Base-by-base conservation (phyloP, 2,329 filamentous ascomycete genomes). In the Colletotrichum filicis region DNA sequence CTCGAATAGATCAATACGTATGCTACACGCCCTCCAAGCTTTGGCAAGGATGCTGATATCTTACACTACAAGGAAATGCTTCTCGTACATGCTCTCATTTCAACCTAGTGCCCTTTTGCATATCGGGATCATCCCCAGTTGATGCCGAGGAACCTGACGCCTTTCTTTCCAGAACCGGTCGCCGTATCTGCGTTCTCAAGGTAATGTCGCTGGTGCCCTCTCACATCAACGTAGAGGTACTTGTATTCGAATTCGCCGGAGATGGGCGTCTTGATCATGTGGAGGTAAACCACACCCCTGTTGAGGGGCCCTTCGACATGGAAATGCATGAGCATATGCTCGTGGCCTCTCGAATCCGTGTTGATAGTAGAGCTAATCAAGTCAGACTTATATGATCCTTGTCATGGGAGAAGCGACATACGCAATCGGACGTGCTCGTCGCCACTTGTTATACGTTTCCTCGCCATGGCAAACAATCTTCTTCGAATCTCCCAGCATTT, bases 241-340 rank as follows among this genome's bases (percentile, higher is more conserved):
- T 92, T 91, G 83, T 98, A 98, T 77, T 94, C 89, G 79, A 91
- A 95, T 53, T 94, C 91, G 63, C 87, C 83, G 49, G 91, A 87
- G 37, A 91, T 91, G 2, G 89, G 86, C 46, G 86, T 86, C 81
- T 92, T 94, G 59, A 92, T 88, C 88, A 98, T 91, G 80, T 98
- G 95, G 66, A 97, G 85, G 76, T 91, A 87, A 7, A 95, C 95
- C 0, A 92, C 87, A 16, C 95, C 96, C 30, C 89, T 89, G 66
- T 92, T 93, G 42, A 89, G 85, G 2, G 94, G 92, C 0, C 96
- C 96, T 80, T 95, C 92, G 52, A 97, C 93, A 80, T 97, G 91
- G 81, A 98, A 98, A 77, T 95, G 92, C 89, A 98, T 95, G 75
- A 91, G 85, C 75, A 98, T 81, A 81, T 98, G 95, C 75, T 97